These are phyloP conservation scores for slime mould (Dictyostelium discoideum) DNA, from an alignment of 78 protist genomes.

Conservation along the genomic window DNA sequence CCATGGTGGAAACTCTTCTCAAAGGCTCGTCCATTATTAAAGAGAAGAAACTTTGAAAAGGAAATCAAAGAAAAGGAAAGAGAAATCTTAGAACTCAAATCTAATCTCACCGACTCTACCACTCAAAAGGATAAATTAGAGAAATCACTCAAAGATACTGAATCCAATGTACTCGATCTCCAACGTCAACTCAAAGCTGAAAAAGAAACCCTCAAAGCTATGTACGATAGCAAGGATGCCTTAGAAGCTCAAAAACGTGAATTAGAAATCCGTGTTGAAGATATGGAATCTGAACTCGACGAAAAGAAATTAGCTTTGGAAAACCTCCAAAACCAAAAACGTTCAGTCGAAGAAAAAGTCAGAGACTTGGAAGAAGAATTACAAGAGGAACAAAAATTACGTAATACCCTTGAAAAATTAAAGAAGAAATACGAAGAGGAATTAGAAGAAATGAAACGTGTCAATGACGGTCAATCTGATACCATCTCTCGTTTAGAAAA, in stretches of 20 bases:
- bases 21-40: conserved; percentile 83
- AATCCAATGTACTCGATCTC: conserved; percentile 60
- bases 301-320: conserved; percentile 54
- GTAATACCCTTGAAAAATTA: conserved; percentile 70
- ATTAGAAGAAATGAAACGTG: conserved; percentile 76
- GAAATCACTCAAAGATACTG: conserved; percentile 67
- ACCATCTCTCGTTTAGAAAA: conserved; percentile 75
- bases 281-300: conserved; percentile 71
- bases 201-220: conserved; percentile 68
- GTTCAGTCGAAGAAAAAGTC: conserved; percentile 61
- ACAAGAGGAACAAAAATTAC: conserved; percentile 72
- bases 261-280: conserved; percentile 62
- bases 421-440: conserved; percentile 86
- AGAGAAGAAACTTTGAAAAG: conserved; percentile 85
- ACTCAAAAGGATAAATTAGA: conserved; percentile 42
- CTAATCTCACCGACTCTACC: conserved; percentile 10
- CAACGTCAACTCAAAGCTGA: conserved; percentile 70
- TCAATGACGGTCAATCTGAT: conserved; percentile 67
- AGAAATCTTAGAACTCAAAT: conserved; percentile 56
- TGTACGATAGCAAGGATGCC: conserved; percentile 68
- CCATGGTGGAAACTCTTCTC: conserved; percentile 88
- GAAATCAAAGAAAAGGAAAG: conserved; percentile 84
- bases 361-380: conserved; percentile 80
- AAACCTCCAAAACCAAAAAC: conserved; percentile 51
- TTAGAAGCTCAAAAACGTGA: conserved; percentile 78